Conservation (phyloP, 2,329 filamentous ascomycete species). For the Arthrobotrys entomopaga region DNA sequence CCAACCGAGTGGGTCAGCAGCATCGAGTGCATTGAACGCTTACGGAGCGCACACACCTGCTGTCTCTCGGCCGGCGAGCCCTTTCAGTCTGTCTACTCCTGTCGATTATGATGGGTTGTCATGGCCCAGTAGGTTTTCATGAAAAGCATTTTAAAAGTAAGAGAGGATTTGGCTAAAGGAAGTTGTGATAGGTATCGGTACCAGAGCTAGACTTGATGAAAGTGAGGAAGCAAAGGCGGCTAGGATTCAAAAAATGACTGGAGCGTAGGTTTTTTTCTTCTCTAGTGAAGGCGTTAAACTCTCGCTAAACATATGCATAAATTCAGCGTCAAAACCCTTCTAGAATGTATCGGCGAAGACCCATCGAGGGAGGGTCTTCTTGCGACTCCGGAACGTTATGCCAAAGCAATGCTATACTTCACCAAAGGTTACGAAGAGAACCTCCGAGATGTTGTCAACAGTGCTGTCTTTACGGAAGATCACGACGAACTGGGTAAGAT, state of each 20-base stretch:
- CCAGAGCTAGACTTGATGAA: slow-evolving; percentile 72
- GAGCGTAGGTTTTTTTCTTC: slow-evolving; percentile 62
- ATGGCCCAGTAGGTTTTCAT: slow-evolving; percentile 65
- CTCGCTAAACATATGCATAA: background rate
- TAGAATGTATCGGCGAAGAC: slow-evolving; percentile 76
- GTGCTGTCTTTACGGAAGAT: slow-evolving; percentile 93
- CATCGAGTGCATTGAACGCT: slow-evolving; percentile 26
- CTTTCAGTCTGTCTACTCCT: slow-evolving; percentile 66
- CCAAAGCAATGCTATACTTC: slow-evolving; percentile 93
- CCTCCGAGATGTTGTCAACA: slow-evolving; percentile 87
- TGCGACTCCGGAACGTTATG: slow-evolving; percentile 83
- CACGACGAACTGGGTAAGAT: slow-evolving; percentile 79
- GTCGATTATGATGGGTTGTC: slow-evolving; percentile 69
- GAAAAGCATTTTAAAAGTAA: background rate
- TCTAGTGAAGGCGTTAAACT: background rate
- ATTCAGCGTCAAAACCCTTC: slow-evolving; percentile 65
- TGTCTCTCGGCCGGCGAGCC: slow-evolving; percentile 63
- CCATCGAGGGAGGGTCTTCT: slow-evolving; percentile 73
- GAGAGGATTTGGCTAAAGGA: slow-evolving; percentile 8
- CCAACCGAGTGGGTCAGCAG: slow-evolving; percentile 17
- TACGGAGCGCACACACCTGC: slow-evolving; percentile 52
- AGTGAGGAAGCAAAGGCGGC: slow-evolving; percentile 66
- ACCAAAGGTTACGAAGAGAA: slow-evolving; percentile 98
- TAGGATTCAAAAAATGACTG: slow-evolving; percentile 70
- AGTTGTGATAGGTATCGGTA: slow-evolving; percentile 68